Base-by-base conservation (phyloP, 1,284 basidiomycete genomes). In the Tranzscheliella williamsii region DNA sequence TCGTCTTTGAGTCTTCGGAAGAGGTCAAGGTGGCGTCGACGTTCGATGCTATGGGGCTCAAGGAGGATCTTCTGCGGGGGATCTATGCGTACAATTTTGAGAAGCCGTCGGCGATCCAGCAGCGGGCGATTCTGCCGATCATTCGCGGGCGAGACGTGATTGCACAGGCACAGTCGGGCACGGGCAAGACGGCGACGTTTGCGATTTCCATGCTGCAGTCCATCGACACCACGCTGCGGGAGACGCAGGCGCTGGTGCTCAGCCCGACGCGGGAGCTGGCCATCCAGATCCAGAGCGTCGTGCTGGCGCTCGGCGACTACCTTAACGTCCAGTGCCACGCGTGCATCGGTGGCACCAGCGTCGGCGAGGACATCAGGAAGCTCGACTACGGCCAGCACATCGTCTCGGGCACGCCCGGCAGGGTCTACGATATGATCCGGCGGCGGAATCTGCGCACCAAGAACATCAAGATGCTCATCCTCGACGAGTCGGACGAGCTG, bases 251-350 rank as follows among this genome's bases (percentile, higher is more conserved):
- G 0, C 87, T 99, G 38, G 87, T 98, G 34, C 85, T 98, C 32
- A 94, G 91, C 22, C 74, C 18, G 89, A 78, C 94, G 15, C 62
- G 74, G 33, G 74, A 76, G 32, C 39, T 76, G 23, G 74, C 74
- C 8, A 93, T 91, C 15, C 95, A 98, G 82, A 97, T 96, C 70
- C 94, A 98, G 80, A 92, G 89, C n/a, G 94, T 98, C 58, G 87
- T 98, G 11, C 86, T 98, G 41, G 95, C 95, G 6, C 82, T 98
- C 16, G 94, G 95, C 34, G 95, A 97, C 82, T 96, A 97, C 79
- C 93, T 97, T 91, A 97, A 96, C 77, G 91, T 98, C 18, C 91
- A 96, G 72, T 97, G 94, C 79, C 94, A 98, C 78, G 95, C 95
- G 27, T 98, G 94, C 80, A 96, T 98, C 73, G 94, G 94, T 43